phyloP scores from a whole-genome alignment of 2,329 filamentous ascomycete genomes.

The Colletotrichum tanaceti region DNA sequence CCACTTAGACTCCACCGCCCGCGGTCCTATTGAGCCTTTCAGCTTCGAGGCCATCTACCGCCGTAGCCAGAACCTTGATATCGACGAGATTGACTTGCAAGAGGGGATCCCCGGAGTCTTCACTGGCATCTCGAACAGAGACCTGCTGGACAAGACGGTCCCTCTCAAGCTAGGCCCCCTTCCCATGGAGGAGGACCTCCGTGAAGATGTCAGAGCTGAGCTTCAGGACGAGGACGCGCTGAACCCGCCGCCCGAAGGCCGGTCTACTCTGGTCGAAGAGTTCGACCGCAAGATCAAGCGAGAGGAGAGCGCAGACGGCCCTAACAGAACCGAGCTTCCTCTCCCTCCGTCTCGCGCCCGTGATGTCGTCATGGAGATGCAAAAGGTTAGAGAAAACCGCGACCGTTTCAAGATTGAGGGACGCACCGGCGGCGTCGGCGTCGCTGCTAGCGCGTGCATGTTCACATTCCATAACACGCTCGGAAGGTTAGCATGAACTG shows the following conservation, averaged over 20 bases:
- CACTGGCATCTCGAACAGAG: slow-evolving; percentile 70
- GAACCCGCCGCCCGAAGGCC: slow-evolving; percentile 77
- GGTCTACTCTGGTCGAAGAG: slow-evolving; percentile 82
- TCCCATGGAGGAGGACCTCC: slow-evolving; percentile 84
- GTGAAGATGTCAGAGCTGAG: slow-evolving; percentile 87
- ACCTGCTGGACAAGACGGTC: slow-evolving; percentile 66
- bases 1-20: slow-evolving; percentile 67
- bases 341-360: slow-evolving; percentile 88
- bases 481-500: slow-evolving; percentile 73
- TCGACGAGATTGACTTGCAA: slow-evolving; percentile 71
- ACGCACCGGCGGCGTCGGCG: slow-evolving; percentile 83
- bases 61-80: slow-evolving; percentile 68
- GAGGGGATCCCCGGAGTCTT: slow-evolving; percentile 74
- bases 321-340: slow-evolving; percentile 81
- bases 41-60: slow-evolving; percentile 71
- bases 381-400: slow-evolving; percentile 91
- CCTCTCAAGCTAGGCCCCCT: slow-evolving; percentile 82
- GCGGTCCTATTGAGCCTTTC: slow-evolving; percentile 72
- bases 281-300: slow-evolving; percentile 90
- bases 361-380: slow-evolving; percentile 93
- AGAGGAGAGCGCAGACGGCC: slow-evolving; percentile 87
- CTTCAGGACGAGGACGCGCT: slow-evolving; percentile 86
- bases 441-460: slow-evolving; percentile 91
- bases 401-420: slow-evolving; percentile 91
- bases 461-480: slow-evolving; percentile 98